These are phyloP conservation scores for Rhizophagus prolifer DNA, from an alignment of 192 early-diverging fungal species.

Conservation along the genomic window DNA sequence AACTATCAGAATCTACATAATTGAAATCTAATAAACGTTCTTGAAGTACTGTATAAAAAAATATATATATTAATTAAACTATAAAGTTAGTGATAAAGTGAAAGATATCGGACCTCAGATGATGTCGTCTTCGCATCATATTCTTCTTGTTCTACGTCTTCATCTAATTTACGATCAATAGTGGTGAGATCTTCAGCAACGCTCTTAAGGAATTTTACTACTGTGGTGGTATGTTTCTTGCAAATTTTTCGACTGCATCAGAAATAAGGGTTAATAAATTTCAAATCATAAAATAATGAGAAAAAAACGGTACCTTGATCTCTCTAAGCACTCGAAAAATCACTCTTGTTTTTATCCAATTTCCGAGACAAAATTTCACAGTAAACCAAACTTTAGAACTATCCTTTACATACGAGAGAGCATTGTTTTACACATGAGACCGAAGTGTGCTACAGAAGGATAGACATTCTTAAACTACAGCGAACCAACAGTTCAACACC, in stretches of 20 bases:
- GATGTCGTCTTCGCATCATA: not conserved
- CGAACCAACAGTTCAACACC: constrained; percentile 30
- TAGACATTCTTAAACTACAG: no score
- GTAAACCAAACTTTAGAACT: constrained; percentile 24
- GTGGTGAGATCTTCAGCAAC: not conserved
- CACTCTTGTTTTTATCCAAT: constrained; percentile 17
- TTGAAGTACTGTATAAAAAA: not conserved
- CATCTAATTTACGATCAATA: no score
- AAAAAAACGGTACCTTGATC: not conserved
- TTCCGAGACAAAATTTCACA: constrained; percentile 25
- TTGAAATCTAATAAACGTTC: not conserved
- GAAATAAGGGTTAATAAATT: constrained; percentile 22
- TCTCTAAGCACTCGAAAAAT: not conserved
- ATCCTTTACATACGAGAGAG: constrained; percentile 13
- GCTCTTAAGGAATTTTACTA: constrained; percentile 24
- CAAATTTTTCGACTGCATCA: constrained; percentile 21
- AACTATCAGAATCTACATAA: not conserved
- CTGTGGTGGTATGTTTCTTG: constrained; percentile 24
- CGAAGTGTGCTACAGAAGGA: no score
- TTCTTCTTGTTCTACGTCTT: no score
- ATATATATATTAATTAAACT: no score
- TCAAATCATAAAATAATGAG: no score
- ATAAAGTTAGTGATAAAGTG: no score
- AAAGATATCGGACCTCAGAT: no score
- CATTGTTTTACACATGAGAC: constrained; percentile 4